Conservation (phyloP, 2,329 filamentous ascomycete species). For the Calonectria naviculata region DNA sequence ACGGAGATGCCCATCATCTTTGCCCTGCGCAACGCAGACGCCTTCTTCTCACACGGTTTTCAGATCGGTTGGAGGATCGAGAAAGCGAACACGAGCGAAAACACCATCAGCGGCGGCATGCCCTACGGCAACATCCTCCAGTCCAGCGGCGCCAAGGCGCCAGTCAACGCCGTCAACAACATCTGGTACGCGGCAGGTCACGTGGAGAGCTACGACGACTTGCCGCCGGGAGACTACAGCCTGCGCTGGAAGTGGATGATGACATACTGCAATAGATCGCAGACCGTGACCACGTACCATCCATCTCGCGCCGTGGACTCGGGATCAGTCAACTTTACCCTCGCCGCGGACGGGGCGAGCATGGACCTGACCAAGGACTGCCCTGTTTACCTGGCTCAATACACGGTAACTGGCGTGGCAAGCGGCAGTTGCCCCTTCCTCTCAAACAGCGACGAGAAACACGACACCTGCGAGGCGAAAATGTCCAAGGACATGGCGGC, state of each 20-base stretch:
- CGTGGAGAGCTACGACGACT: not conserved
- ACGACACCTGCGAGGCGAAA: not conserved
- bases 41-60: not conserved
- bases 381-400: not conserved
- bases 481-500: not conserved
- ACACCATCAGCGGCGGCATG: not conserved
- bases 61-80: not conserved
- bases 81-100: not conserved
- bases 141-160: not conserved
- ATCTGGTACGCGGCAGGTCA: not conserved
- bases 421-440: not conserved
- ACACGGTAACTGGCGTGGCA: not conserved
- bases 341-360: not conserved
- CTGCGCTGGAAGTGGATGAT: constrained; percentile 2
- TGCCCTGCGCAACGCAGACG: not conserved
- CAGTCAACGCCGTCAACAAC: not conserved
- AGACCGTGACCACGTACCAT: not conserved
- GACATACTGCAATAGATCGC: not conserved
- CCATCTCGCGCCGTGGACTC: not conserved
- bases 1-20: not conserved
- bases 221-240: not conserved
- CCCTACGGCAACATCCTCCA: not conserved
- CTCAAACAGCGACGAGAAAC: not conserved
- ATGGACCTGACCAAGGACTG: not conserved
- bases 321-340: not conserved